These are phyloP conservation scores for Combretum micranthum DNA, from an alignment of 345 rosid species.

Conservation along the genomic window DNA sequence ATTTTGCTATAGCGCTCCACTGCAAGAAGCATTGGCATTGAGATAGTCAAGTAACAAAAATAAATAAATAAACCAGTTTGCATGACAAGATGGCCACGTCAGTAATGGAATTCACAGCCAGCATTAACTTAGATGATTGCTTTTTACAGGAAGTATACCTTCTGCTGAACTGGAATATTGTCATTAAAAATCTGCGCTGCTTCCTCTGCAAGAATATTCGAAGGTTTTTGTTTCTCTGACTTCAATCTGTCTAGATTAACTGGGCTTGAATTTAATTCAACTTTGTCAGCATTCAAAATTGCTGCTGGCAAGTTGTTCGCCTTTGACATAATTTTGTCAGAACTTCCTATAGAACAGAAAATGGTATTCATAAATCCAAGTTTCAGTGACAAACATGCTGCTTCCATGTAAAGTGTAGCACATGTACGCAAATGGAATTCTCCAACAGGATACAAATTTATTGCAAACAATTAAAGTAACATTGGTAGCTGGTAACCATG, in stretches of 20 bases:
- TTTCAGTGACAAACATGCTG: not conserved
- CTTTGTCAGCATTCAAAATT: conserved; percentile 22
- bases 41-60: too few relatives aligned
- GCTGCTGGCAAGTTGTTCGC: conserved; percentile 27
- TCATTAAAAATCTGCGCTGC: conserved; percentile 77
- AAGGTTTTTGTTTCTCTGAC: conserved; percentile 56
- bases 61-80: too few relatives aligned
- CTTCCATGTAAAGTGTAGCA: not conserved
- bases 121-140: too few relatives aligned
- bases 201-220: conserved; percentile 57
- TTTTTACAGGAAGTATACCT: conserved; percentile 30
- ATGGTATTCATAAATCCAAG: conserved; percentile 6
- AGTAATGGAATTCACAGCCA: too few relatives aligned
- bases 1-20: too few relatives aligned
- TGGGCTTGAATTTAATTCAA: conserved; percentile 33
- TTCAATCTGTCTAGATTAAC: conserved; percentile 65
- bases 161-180: conserved; percentile 61
- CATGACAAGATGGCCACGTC: too few relatives aligned
- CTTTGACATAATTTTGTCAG: conserved; percentile 26
- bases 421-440: too few relatives aligned
- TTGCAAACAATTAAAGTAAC: too few relatives aligned
- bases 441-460: too few relatives aligned
- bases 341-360: conserved; percentile 26
- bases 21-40: too few relatives aligned
- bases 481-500: too few relatives aligned